phyloP scores from a whole-genome alignment of 2,329 filamentous ascomycete genomes.

The Aspergillus eucalypticola region DNA sequence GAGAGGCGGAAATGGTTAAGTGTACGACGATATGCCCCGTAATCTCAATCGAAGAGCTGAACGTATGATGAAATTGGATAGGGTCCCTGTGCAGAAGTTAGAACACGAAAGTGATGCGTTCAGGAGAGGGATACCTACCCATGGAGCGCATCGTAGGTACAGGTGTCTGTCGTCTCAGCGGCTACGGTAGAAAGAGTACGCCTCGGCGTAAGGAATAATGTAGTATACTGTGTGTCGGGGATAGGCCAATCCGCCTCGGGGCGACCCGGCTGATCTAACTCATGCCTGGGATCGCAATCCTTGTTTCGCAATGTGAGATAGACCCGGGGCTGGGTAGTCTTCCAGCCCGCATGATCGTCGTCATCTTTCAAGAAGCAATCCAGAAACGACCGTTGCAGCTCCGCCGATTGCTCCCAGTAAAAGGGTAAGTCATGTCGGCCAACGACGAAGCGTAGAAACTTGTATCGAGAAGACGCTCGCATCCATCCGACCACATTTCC shows the following conservation, averaged over 20 bases:
- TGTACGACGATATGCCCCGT: slow-evolving; percentile 66
- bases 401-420: slow-evolving; percentile 67
- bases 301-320: slow-evolving; percentile 62
- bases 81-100: slow-evolving; percentile 16
- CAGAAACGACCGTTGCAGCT: slow-evolving; percentile 65
- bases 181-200: background rate
- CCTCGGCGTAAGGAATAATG: background rate
- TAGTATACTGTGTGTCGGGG: background rate
- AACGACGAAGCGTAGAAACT: slow-evolving; percentile 67
- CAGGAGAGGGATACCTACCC: background rate
- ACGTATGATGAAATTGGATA: background rate
- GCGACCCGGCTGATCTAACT: slow-evolving; percentile 50
- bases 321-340: slow-evolving; percentile 55
- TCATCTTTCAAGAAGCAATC: slow-evolving; percentile 68
- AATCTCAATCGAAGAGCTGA: slow-evolving; percentile 49
- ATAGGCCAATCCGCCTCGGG: background rate
- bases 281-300: slow-evolving; percentile 64
- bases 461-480: slow-evolving; percentile 62
- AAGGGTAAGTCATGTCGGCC: slow-evolving; percentile 70
- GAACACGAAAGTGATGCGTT: background rate
- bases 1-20: slow-evolving; percentile 58
- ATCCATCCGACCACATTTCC: slow-evolving; percentile 66
- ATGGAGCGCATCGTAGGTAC: background rate
- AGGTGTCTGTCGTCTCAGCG: background rate
- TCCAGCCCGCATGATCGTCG: slow-evolving; percentile 51